phyloP scores from a whole-genome alignment of 1,284 basidiomycete species.

The Puccinia horiana region DNA sequence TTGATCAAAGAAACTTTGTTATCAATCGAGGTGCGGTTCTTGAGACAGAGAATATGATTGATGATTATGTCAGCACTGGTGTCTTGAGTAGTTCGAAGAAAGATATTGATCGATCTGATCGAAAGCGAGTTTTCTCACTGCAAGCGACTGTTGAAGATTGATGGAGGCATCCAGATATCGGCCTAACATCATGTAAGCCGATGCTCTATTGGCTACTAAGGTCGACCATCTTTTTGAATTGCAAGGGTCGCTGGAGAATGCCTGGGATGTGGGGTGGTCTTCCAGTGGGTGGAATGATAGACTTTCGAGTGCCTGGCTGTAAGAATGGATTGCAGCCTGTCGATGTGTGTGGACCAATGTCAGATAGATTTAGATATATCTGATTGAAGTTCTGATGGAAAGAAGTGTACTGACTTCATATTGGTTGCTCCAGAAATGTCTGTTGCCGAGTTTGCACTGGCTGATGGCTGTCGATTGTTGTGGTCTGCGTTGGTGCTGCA shows the following conservation, averaged over 20 bases:
- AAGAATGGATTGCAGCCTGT: conserved; percentile 2
- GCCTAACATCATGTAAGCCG: conserved; percentile 1
- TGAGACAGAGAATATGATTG: no score
- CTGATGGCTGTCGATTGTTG: not conserved
- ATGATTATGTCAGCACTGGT: not conserved
- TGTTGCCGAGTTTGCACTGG: not conserved
- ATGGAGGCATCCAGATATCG: not conserved
- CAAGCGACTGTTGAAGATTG: not conserved
- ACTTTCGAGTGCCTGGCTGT: not conserved
- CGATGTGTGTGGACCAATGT: no score
- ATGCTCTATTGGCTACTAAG: conserved; percentile 20
- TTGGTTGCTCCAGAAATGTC: not conserved
- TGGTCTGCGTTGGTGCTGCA: no score
- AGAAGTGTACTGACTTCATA: not conserved
- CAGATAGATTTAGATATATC: not conserved
- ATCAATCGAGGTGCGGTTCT: no score
- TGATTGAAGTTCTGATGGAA: not conserved
- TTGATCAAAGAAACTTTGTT: not conserved
- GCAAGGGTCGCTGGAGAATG: not conserved
- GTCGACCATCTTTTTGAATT: conserved; percentile 6
- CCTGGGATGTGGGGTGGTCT: no score
- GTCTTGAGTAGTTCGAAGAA: not conserved
- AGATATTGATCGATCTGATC: not conserved
- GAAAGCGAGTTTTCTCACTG: no score
- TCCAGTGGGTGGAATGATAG: no score